phyloP scores from a whole-genome alignment of 148 eudicot genomes.

The Agrostemma githago region DNA sequence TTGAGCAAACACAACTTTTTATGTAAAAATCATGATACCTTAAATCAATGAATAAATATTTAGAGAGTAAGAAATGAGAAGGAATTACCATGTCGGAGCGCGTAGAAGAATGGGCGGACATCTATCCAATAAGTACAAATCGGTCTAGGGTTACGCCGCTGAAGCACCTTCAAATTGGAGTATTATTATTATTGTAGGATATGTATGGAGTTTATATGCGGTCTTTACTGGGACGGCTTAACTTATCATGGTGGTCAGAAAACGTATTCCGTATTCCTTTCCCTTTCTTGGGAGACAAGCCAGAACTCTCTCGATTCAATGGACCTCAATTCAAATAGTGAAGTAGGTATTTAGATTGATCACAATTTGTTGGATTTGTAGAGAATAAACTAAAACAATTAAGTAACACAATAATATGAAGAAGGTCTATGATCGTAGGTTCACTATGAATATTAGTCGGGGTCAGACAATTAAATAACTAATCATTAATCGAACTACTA shows the following conservation, averaged over 20 bases:
- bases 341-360: too few species aligned
- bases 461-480: too few species aligned
- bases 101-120: not conserved
- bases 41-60: not conserved
- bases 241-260: too few species aligned
- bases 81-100: constrained; percentile 3
- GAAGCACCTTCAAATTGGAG: not conserved
- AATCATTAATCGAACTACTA: too few species aligned
- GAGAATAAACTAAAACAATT: too few species aligned
- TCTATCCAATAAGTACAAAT: not conserved
- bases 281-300: not conserved
- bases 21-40: not conserved
- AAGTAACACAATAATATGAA: too few species aligned
- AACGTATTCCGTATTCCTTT: too few species aligned
- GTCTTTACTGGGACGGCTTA: not conserved
- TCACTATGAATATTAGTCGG: too few species aligned
- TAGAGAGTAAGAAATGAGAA: not conserved
- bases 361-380: too few species aligned
- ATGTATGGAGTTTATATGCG: not conserved
- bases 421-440: too few species aligned
- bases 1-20: too few species aligned
- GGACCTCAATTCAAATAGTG: too few species aligned
- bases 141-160: not conserved
- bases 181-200: not conserved
- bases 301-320: not conserved